phyloP scores from a whole-genome alignment of 208 protist species.

The Borovskyia barvae region DNA sequence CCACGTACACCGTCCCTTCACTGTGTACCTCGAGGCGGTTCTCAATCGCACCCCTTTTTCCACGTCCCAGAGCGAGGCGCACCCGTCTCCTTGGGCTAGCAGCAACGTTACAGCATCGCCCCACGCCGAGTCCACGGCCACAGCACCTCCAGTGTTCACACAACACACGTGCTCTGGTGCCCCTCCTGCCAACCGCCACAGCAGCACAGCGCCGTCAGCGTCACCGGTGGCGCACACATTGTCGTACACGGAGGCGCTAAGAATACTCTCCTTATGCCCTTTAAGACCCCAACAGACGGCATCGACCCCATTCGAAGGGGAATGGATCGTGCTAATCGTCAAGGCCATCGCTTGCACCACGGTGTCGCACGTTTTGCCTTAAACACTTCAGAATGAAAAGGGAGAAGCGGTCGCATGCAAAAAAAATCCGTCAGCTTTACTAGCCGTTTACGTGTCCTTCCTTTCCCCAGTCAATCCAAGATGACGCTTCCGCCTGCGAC shows the following conservation, averaged over 20 bases:
- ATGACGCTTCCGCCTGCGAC: too few species aligned
- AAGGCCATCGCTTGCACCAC: constrained; percentile 57
- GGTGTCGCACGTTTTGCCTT: too few species aligned
- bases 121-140: constrained; percentile 55
- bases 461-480: too few species aligned
- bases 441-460: too few species aligned
- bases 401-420: neutral
- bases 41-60: constrained; percentile 34
- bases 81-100: constrained; percentile 67
- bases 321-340: constrained; percentile 18
- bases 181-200: constrained; percentile 44
- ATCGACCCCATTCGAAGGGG: neutral
- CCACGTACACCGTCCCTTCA: constrained; percentile 45
- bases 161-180: constrained; percentile 50
- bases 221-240: constrained; percentile 65
- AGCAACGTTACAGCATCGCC: constrained; percentile 33
- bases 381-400: too few species aligned
- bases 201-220: constrained; percentile 41
- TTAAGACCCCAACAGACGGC: constrained; percentile 44
- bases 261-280: constrained; percentile 61
- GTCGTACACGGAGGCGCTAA: constrained; percentile 29
- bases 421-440: too few species aligned
- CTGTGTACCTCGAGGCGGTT: constrained; percentile 33
- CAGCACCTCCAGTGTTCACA: constrained; percentile 56
- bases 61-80: constrained; percentile 65